Percentiles rank a stretch among this genome's conserved stretches.
These are phyloP conservation scores for Magnusiomyces suaveolens DNA, from an alignment of 1,139 yeast genomes.

Conservation along the genomic window DNA sequence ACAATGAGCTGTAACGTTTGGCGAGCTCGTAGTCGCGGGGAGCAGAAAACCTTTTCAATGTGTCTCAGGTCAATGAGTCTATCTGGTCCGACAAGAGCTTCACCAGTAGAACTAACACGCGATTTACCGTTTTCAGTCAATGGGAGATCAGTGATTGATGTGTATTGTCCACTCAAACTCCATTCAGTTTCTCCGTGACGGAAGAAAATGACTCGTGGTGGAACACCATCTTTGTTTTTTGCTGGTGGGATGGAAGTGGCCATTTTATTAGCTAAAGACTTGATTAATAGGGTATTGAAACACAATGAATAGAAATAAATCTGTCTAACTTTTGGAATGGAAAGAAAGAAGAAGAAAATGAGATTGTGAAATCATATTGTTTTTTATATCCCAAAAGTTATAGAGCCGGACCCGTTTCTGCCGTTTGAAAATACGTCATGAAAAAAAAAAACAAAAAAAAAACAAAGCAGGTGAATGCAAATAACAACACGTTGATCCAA, in stretches of 20 bases:
- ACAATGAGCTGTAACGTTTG: constrained; percentile 54
- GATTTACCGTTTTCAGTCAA: constrained; percentile 68
- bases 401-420: no score
- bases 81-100: constrained; percentile 53
- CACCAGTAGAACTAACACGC: constrained; percentile 69
- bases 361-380: no score
- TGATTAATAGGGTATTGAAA: no score
- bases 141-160: constrained; percentile 72
- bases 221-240: constrained; percentile 16
- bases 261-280: no score
- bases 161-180: constrained; percentile 89
- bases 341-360: no score
- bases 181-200: constrained; percentile 93
- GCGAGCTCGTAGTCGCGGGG: constrained; percentile 74
- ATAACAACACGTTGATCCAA: no score
- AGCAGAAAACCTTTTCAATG: constrained; percentile 56
- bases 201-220: constrained; percentile 70
- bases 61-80: constrained; percentile 52
- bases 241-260: constrained; percentile 28
- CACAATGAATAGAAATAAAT: no score
- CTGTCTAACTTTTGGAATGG: no score
- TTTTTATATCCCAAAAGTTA: no score
- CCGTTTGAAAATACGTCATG: no score
- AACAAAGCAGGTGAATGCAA: no score
- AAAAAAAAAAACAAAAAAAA: no score